Evolutionary conservation across 2,329 filamentous ascomycete genomes (phyloP).

Genomic region (Metarhizium album): DNA sequence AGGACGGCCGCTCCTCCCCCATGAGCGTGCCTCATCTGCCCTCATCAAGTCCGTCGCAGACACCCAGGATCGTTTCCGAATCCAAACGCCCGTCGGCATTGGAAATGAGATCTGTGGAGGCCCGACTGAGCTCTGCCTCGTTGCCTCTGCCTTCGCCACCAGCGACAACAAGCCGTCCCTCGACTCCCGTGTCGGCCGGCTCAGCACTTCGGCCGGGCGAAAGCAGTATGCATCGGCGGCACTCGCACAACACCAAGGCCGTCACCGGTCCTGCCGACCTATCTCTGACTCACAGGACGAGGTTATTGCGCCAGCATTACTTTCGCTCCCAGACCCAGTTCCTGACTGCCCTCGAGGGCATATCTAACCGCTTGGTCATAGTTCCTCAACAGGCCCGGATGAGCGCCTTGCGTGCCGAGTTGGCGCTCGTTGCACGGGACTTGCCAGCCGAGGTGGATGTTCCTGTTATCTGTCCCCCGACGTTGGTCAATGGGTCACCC

Average conservation of each 20-base stretch:
- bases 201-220: conserved; percentile 35
- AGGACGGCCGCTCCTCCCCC: conserved; percentile 17
- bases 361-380: conserved; percentile 72
- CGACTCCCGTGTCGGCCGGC: conserved; percentile 48
- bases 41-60: conserved; percentile 13
- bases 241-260: conserved; percentile 50
- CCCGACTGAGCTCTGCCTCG: conserved; percentile 57
- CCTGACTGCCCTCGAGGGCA: conserved; percentile 67
- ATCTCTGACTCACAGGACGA: conserved; percentile 55
- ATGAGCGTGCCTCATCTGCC: conserved; percentile 14
- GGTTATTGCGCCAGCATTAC: conserved; percentile 67
- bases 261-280: conserved; percentile 50
- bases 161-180: conserved; percentile 39
- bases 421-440: conserved; percentile 71
- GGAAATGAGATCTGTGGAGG: conserved; percentile 44
- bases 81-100: conserved; percentile 37
- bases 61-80: conserved; percentile 24
- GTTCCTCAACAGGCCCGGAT: conserved; percentile 74
- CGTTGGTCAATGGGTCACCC: conserved; percentile 60
- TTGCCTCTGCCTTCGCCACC: conserved; percentile 51
- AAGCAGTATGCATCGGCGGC: conserved; percentile 38
- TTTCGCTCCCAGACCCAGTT: conserved; percentile 76
- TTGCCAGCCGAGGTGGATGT: conserved; percentile 77
- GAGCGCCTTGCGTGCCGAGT: conserved; percentile 69
- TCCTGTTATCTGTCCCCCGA: conserved; percentile 69